Percentiles rank a stretch among this genome's conserved stretches.
Evolutionary conservation across 306 rosid species (phyloP).

Genomic region (Leucaena leucocephala): DNA sequence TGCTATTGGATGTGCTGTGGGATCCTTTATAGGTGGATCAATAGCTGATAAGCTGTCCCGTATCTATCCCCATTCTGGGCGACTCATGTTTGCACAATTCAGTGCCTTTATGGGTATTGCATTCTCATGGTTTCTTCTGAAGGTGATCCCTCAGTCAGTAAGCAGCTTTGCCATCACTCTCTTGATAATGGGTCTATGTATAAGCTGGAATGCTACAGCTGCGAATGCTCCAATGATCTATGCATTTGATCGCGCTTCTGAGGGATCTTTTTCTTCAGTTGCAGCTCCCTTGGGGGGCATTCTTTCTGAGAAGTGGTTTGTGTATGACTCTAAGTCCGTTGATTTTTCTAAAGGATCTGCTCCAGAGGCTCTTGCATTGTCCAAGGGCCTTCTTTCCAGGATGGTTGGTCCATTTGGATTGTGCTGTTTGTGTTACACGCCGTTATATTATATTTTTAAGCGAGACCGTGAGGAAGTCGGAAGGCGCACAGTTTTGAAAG

Average conservation of each 20-base stretch:
- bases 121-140: constrained; percentile 82
- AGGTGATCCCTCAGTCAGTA: constrained; percentile 77
- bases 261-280: constrained; percentile 87
- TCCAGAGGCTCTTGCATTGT: constrained; percentile 82
- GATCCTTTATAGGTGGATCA: constrained; percentile 80
- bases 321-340: constrained; percentile 74
- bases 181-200: constrained; percentile 83
- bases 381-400: constrained; percentile 89
- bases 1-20: constrained; percentile 85
- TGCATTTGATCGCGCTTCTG: constrained; percentile 94
- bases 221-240: constrained; percentile 93
- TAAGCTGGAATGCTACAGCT: constrained; percentile 92
- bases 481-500: constrained; percentile 47
- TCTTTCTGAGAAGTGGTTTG: constrained; percentile 84
- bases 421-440: constrained; percentile 90
- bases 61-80: constrained; percentile 75
- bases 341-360: constrained; percentile 69
- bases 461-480: constrained; percentile 78
- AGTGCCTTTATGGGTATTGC: constrained; percentile 97
- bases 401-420: constrained; percentile 85
- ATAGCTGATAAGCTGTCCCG: constrained; percentile 72
- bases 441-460: constrained; percentile 66
- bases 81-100: constrained; percentile 94
- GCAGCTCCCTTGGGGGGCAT: constrained; percentile 99
- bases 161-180: constrained; percentile 76